Base-by-base conservation (phyloP, 2,329 filamentous ascomycete genomes). In the Penicillium sp. region DNA sequence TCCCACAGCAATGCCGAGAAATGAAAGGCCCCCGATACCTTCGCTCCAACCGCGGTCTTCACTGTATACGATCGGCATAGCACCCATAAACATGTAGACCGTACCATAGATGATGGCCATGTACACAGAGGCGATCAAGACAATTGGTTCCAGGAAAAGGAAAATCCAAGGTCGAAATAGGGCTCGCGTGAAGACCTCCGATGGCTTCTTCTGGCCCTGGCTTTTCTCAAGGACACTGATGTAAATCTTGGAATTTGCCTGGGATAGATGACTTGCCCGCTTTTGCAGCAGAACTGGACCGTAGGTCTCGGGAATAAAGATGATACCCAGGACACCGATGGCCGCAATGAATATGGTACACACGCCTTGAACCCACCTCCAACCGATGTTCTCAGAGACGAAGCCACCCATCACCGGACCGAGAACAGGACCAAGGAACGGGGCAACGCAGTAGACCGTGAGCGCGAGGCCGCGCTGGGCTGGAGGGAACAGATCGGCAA, bases 401-500 rank as follows among this genome's bases (percentile, higher is more conserved):
- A 61, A 61, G n/a, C 59, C 59, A 18, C 55, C 55, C 2, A 55
- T 44, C 11, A 60, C 22, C 1, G 58, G 58, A 4, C 58, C 58
- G 14, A 60, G 44, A 4, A 54, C 31, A 11, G 59, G 60, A 16
- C 60, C 60, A 36, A 62, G 49, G 18, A 60, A 62, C 1, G 60
- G 58, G 3, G 58, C 55, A 22, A 53, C 41, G 6, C 37, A 49
- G 44, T 54, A 62, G 3, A 60, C 24, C 1, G 44, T 58, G 10
- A 60, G 11, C 7, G 58, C 62, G 11, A 63, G 54, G 1, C 62
- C 62, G 3, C 62, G 56, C 11, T 55, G 46, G 14, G 41, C 27
- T 16, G 58, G 33, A 1, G 51, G 35, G 24, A 65, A 65, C 3
- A 63, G 35, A 51, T 65, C 62, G 10, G 58, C 49, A 40, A 65